Conservation (phyloP, 2,329 filamentous ascomycete species). For the Colletotrichum kahawae region DNA sequence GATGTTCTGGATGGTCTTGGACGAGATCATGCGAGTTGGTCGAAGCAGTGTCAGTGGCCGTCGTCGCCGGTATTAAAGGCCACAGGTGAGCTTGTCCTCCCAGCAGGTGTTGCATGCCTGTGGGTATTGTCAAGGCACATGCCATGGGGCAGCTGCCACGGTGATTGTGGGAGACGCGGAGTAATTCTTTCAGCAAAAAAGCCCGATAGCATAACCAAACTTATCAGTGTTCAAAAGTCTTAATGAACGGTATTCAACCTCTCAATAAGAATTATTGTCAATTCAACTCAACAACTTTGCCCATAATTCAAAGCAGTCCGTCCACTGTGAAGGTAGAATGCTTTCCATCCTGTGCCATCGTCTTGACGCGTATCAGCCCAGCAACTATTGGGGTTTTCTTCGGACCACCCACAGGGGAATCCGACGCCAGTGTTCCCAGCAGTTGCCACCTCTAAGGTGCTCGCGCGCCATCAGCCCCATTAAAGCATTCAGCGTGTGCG, state of each 20-base stretch:
- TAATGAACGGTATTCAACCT: rapidly evolving
- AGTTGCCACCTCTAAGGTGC: not conserved
- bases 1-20: constrained; percentile 22
- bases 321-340: too few relatives aligned
- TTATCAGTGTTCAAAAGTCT: not conserved
- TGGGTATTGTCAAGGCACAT: not conserved
- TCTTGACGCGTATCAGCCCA: not conserved
- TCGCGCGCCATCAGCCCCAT: not conserved
- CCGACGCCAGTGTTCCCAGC: not conserved
- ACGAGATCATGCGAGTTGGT: constrained; percentile 24
- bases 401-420: not conserved
- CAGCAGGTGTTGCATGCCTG: not conserved
- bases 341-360: not conserved
- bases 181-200: not conserved
- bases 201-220: not conserved
- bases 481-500: not conserved
- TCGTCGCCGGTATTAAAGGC: not conserved
- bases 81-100: not conserved
- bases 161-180: not conserved
- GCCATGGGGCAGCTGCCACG: not conserved
- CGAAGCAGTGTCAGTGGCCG: not conserved
- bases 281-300: rapidly evolving
- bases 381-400: not conserved
- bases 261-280: not conserved
- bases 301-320: too few relatives aligned